Percentiles rank a stretch among this genome's conserved stretches.
These are phyloP conservation scores for Agrocybe chaxingu DNA, from an alignment of 768 basidiomycete species.

Conservation along the genomic window DNA sequence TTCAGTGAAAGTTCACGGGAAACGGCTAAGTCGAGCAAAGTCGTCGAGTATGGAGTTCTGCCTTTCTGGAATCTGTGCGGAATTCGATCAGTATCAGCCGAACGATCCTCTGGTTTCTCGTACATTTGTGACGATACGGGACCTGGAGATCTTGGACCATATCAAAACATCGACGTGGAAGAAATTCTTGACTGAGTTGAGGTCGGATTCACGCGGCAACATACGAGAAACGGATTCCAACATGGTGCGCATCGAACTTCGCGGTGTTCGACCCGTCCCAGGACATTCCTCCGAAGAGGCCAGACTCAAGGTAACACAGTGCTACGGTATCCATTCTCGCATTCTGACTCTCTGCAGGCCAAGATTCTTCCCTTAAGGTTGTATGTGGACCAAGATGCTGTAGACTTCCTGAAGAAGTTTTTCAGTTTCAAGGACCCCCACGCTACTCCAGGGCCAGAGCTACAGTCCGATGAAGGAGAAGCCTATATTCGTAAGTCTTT, in stretches of 20 bases:
- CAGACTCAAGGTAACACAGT: constrained; percentile 62
- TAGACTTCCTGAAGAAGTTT: constrained; percentile 97
- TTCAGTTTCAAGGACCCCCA: constrained; percentile 80
- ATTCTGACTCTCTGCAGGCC: constrained; percentile 44
- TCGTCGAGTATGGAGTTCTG: constrained; percentile 82
- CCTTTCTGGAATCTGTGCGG: constrained; percentile 59
- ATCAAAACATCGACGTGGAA: constrained; percentile 99
- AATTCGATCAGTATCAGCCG: constrained; percentile 63
- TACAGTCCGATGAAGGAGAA: constrained; percentile 41
- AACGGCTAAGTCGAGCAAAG: constrained; percentile 68
- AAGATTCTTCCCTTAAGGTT: constrained; percentile 88
- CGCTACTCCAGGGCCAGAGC: constrained; percentile 26
- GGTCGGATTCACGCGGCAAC: constrained; percentile 83
- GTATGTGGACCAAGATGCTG: constrained; percentile 97
- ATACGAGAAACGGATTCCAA: constrained; percentile 87
- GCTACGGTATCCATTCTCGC: background rate
- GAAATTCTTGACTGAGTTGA: constrained; percentile 88
- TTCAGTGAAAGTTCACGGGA: constrained; percentile 46
- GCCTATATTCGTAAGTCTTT: constrained; percentile 30
- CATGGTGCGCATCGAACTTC: constrained; percentile 88
- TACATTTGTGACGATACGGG: constrained; percentile 61
- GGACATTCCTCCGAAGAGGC: constrained; percentile 71
- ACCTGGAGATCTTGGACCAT: constrained; percentile 91
- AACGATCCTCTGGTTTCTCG: constrained; percentile 59
- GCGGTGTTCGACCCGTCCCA: constrained; percentile 68